phyloP scores from a whole-genome alignment of 805 yeast species.

The Metschnikowia corniflorae region DNA sequence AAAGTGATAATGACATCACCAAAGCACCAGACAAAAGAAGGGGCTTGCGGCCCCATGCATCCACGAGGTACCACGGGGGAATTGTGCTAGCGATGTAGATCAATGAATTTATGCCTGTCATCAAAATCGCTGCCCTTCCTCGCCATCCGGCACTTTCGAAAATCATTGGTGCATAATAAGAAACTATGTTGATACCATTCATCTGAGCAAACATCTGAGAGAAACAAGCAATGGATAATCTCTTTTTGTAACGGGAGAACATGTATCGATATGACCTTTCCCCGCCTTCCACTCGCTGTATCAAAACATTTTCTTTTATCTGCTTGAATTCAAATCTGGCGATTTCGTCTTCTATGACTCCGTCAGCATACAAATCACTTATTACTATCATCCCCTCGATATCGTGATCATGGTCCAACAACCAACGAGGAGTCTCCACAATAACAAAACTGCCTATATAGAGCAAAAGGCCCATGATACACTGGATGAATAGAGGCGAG shows the following conservation, averaged over 20 bases:
- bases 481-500: conserved; percentile 37
- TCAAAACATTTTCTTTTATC: conserved; percentile 75
- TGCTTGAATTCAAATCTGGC: conserved; percentile 74
- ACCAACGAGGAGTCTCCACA: conserved; percentile 48
- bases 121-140: conserved; percentile 80
- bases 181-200: conserved; percentile 88
- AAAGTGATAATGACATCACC: conserved; percentile 71
- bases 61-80: conserved; percentile 90
- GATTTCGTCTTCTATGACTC: conserved; percentile 62
- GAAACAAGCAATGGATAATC: conserved; percentile 84
- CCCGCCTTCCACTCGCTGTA: conserved; percentile 75
- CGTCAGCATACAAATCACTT: conserved; percentile 77
- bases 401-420: conserved; percentile 45
- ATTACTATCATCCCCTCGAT: conserved; percentile 82
- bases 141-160: conserved; percentile 95
- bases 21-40: conserved; percentile 74
- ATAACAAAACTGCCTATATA: conserved; percentile 38
- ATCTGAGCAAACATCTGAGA: conserved; percentile 91
- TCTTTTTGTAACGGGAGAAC: conserved; percentile 68
- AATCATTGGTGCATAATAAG: conserved; percentile 90
- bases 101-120: conserved; percentile 72
- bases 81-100: conserved; percentile 53
- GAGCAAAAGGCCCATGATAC: conserved; percentile 35
- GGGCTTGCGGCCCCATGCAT: conserved; percentile 89
- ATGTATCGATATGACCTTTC: conserved; percentile 71